phyloP scores from a whole-genome alignment of 768 basidiomycete species.

The Hygrophorus pudorinus region DNA sequence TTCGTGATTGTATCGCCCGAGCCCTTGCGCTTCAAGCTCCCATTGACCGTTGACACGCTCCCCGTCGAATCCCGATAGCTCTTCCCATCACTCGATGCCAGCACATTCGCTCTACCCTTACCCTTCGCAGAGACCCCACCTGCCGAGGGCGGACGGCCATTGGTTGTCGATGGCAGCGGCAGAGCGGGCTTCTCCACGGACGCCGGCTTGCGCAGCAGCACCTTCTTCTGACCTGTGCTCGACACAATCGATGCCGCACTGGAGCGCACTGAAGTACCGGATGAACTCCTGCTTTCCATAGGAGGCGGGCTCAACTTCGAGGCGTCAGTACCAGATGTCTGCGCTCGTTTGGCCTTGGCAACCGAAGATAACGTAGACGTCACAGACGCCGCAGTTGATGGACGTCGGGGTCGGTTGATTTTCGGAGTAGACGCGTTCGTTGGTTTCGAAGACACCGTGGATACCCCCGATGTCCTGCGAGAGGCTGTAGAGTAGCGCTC shows the following conservation, averaged over 20 bases:
- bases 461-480: conserved; percentile 23
- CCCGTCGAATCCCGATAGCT: conserved; percentile 19
- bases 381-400: conserved; percentile 7
- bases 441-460: conserved; percentile 14
- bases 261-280: background rate
- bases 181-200: background rate
- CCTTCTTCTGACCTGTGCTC: conserved; percentile 17
- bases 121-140: conserved; percentile 7
- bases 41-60: conserved; percentile 28
- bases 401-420: conserved; percentile 1
- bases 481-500: conserved; percentile 18
- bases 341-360: conserved; percentile 17
- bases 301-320: conserved; percentile 20
- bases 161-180: background rate
- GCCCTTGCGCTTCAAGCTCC: conserved; percentile 23
- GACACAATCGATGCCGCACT: conserved; percentile 18
- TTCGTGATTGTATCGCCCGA: conserved; percentile 39
- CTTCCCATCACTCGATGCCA: conserved; percentile 9
- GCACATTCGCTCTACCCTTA: conserved; percentile 15
- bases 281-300: conserved; percentile 14
- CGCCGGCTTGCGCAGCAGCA: background rate
- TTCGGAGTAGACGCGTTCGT: conserved; percentile 1
- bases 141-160: no score
- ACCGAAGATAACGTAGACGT: conserved; percentile 7
- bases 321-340: conserved; percentile 21